Base-by-base conservation (phyloP, 2,329 filamentous ascomycete species). In the Metarhizium album region DNA sequence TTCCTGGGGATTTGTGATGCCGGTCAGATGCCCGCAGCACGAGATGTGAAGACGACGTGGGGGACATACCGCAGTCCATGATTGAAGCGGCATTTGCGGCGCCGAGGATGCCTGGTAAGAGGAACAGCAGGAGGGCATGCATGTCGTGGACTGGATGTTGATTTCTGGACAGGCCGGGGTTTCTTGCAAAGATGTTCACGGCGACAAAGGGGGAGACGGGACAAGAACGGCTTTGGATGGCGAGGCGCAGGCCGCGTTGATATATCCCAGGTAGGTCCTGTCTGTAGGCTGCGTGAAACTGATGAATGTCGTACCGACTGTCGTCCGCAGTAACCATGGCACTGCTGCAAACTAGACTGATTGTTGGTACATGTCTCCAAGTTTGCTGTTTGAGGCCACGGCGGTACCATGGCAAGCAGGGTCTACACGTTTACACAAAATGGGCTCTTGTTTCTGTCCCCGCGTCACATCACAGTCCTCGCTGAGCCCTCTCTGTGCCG, bases 31-130 rank as follows among this genome's bases (percentile, higher is more conserved):
- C 2, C 13, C 14, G 13, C 24, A 13, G 37, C 16, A 11, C 24
- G 40, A 8, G 13, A 23, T 14, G 33, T 18, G 2, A 22, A 46
- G 43, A 29, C 23, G 27, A 46, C 11, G 27, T n/a, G 43, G n/a
- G n/a, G 20, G 9, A 33, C 46, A 37, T 46, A 37, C 50, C 50
- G 16, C 50, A 52, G 23, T 52, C 50, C 45, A 48, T 22, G 20
- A 45, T 29, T 3, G 8, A 20, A 20, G 42, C 46, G n/a, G 20
- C 50, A 20, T 31, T 23, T 24, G 9, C 23, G 5, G 27, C 35
- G 42, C 42, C 22, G 13, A 46, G 31, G 3, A 46, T n/a, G 23
- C 29, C 20, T 9, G 42, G 49, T 13, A 38, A 27, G 9, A 37
- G 6, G 18, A 42, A 18, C 8, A 47, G 24, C 2, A 33, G 2